Evolutionary conservation across 2,329 filamentous ascomycete species (phyloP).

Genomic region (Zymoseptoria brevis): DNA sequence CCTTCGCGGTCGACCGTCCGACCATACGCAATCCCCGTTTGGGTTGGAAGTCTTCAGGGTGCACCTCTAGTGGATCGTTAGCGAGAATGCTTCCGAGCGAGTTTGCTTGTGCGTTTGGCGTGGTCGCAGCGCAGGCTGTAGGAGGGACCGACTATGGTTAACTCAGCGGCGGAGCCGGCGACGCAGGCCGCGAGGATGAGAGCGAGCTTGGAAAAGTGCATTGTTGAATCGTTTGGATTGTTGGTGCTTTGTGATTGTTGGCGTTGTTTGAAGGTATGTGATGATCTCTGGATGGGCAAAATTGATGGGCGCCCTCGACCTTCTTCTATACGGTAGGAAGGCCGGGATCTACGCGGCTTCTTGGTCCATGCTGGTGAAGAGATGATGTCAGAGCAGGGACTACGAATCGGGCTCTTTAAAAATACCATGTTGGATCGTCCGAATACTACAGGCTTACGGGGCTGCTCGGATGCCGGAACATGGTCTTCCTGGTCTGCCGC

Average conservation of each 20-base stretch:
- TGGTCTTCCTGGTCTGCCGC: not conserved
- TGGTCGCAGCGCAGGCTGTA: too few relatives aligned
- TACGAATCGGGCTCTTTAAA: not conserved
- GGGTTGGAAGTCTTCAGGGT: too few relatives aligned
- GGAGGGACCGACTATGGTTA: too few relatives aligned
- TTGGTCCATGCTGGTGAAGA: not conserved
- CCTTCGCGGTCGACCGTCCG: too few relatives aligned
- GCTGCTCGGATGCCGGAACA: not conserved
- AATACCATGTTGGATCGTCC: not conserved
- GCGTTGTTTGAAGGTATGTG: not conserved
- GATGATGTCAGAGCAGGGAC: not conserved
- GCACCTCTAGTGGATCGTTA: too few relatives aligned
- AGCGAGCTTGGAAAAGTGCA: too few relatives aligned
- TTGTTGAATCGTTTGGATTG: not conserved
- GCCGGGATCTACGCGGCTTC: not conserved
- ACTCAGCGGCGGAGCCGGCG: too few relatives aligned
- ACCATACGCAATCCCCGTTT: too few relatives aligned
- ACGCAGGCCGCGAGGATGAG: too few relatives aligned
- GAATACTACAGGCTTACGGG: not conserved
- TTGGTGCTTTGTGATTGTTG: not conserved
- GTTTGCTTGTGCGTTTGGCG: too few relatives aligned
- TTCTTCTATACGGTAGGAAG: not conserved
- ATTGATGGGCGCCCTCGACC: not conserved
- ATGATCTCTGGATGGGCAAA: too few relatives aligned
- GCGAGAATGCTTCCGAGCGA: too few relatives aligned